Conservation (phyloP, 2,329 filamentous ascomycete genomes). For the Westerdykella ornata region DNA sequence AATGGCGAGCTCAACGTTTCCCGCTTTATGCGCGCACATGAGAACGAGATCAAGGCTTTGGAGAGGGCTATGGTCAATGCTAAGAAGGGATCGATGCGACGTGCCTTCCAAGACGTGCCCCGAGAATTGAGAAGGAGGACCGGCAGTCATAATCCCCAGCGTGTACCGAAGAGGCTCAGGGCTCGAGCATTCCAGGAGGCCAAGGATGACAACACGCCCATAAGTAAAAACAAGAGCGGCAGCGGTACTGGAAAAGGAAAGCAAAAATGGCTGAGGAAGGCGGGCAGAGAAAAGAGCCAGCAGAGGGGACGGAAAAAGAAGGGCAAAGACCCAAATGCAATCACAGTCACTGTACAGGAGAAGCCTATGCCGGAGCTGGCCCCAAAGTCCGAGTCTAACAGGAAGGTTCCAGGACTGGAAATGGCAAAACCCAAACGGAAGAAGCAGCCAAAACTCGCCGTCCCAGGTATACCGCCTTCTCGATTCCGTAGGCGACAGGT, state of each 20-base stretch:
- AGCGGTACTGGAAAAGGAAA: slow-evolving; percentile 47
- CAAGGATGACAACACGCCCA: slow-evolving; percentile 84
- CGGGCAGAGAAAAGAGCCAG: slow-evolving; percentile 67
- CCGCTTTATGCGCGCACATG: slow-evolving; percentile 74
- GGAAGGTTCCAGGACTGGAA: slow-evolving; percentile 10
- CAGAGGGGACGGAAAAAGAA: slow-evolving; percentile 50
- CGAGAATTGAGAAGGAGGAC: slow-evolving; percentile 77
- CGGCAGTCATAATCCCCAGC: slow-evolving; percentile 90
- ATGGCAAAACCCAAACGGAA: slow-evolving; percentile 57
- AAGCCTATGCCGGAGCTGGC: slow-evolving; percentile 14
- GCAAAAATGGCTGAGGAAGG: slow-evolving; percentile 55
- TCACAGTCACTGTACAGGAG: slow-evolving; percentile 25
- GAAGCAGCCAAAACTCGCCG: slow-evolving; percentile 61
- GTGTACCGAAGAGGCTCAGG: slow-evolving; percentile 72
- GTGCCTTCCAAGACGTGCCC: slow-evolving; percentile 89
- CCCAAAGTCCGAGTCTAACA: slow-evolving; percentile 5
- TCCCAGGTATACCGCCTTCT: slow-evolving; percentile 54
- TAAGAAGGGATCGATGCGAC: slow-evolving; percentile 55
- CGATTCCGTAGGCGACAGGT: slow-evolving; percentile 81
- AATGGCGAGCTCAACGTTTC: slow-evolving; percentile 78
- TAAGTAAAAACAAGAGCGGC: slow-evolving; percentile 58
- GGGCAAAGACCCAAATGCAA: slow-evolving; percentile 21
- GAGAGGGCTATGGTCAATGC: slow-evolving; percentile 74
- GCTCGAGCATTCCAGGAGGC: slow-evolving; percentile 66
- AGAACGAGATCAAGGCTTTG: slow-evolving; percentile 82